Base-by-base conservation (phyloP, 495 filamentous ascomycete genomes). In the Daldinia decipiens region DNA sequence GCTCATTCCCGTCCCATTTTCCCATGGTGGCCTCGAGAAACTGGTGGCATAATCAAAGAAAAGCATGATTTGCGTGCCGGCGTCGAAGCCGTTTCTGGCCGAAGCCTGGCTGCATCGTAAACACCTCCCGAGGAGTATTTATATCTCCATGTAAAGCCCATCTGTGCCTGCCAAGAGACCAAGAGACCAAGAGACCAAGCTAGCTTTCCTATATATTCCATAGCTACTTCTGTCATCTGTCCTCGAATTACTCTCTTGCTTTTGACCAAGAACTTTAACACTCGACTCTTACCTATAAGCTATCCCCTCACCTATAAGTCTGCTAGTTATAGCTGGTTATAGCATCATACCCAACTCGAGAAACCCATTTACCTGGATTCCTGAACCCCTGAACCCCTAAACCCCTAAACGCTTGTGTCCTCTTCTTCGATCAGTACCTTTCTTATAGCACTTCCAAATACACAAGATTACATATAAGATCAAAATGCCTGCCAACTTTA, bases 401-500 rank as follows among this genome's bases (percentile, higher is more conserved):
- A 29, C 27, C 6, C 4, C 12, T 8, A 24, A 7, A n/a, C 24
- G 5, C 50, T 6, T 17, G 6, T 17, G 5, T n/a, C 8, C 26
- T 31, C 59, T 43, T 38, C 57, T 43, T 38, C 57, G 19, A 32
- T 47, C 40, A 15, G 2, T 45, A 38, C 17, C 45, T 39, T 24
- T 9, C 53, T 12, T 32, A 51, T 43, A 63, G 11, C 36, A 34
- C 17, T 15, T 53, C 9, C 32, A 5, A 36, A 39, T 59, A 67
- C 39, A 31, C 36, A n/a, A n/a, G n/a, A 24, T 24, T 1, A 24
- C 21, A 24, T 24, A 24, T 24, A 15, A 57, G 1, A 43, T 19
- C 62, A 79, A 60, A 51, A 80, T 79, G 78, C 60, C 75, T 47
- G 59, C 63, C 45, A 70, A 57, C 54, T 52, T 74, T 12, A 71